Evolutionary conservation across 257 asterid species (phyloP).

Genomic region (Rhazya stricta): DNA sequence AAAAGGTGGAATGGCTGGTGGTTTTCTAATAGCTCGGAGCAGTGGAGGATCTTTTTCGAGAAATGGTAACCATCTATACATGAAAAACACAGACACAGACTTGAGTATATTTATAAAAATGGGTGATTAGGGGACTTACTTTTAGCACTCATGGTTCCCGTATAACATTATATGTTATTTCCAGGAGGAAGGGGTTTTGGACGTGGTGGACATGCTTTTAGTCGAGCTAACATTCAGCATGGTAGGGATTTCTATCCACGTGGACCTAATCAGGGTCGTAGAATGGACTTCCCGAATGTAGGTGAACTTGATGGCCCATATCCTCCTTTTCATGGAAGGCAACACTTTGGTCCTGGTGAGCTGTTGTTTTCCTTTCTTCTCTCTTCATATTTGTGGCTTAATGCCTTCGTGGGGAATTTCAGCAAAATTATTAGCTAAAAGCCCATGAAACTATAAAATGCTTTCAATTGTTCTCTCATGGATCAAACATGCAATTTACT

Average conservation of each 20-base stretch:
- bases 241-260: conserved; percentile 34
- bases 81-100: not conserved
- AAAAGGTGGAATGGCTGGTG: conserved; percentile 62
- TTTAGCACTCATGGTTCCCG: conserved; percentile 3
- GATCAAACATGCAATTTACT: not conserved
- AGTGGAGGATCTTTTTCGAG: conserved; percentile 26
- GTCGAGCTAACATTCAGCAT: conserved; percentile 30
- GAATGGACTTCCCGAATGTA: conserved; percentile 31
- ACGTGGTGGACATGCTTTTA: conserved; percentile 40
- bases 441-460: not conserved
- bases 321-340: conserved; percentile 38
- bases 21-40: conserved; percentile 44
- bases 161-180: conserved; percentile 17
- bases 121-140: conserved; percentile 1
- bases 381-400: not conserved
- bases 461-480: not conserved
- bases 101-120: not conserved
- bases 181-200: conserved; percentile 51
- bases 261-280: conserved; percentile 39
- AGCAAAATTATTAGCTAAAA: not conserved
- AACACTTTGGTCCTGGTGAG: conserved; percentile 46
- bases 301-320: conserved; percentile 31
- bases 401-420: not conserved
- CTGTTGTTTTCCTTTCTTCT: not conserved
- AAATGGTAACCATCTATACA: conserved; percentile 23